Conservation (phyloP, 2,329 filamentous ascomycete species). For the Phoma sp. region DNA sequence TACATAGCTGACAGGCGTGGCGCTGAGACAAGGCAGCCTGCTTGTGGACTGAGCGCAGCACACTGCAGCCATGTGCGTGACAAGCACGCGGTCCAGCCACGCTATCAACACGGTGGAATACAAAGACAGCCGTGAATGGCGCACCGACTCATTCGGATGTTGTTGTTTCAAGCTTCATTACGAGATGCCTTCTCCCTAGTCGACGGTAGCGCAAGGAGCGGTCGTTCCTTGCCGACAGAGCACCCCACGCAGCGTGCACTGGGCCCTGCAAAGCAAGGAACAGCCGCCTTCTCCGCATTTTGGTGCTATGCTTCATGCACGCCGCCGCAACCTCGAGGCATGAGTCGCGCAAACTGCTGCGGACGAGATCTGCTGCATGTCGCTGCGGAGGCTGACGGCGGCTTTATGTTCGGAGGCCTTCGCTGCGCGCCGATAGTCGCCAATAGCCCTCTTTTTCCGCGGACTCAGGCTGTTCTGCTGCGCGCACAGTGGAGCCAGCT, state of each 20-base stretch:
- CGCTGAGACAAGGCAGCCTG: neutral
- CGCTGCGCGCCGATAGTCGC: neutral
- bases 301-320: conserved; percentile 1
- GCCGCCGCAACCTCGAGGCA: neutral
- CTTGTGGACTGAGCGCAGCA: neutral
- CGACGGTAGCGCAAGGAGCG: neutral
- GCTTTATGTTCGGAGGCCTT: neutral
- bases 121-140: neutral
- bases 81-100: neutral
- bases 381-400: no score
- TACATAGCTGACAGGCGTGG: neutral
- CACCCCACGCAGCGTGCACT: conserved; percentile 2
- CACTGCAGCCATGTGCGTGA: neutral
- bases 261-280: conserved; percentile 1
- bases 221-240: neutral
- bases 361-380: neutral
- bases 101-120: neutral
- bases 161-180: conserved; percentile 10
- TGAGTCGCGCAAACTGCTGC: conserved; percentile 3
- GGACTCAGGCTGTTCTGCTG: neutral
- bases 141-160: neutral
- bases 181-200: conserved; percentile 8
- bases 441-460: neutral
- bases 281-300: conserved; percentile 6
- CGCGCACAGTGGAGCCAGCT: neutral